Evolutionary conservation across 2,329 filamentous ascomycete genomes (phyloP), one percentile per base, ranked within the genome.

Genomic region (Xylariaceae sp.): DNA sequence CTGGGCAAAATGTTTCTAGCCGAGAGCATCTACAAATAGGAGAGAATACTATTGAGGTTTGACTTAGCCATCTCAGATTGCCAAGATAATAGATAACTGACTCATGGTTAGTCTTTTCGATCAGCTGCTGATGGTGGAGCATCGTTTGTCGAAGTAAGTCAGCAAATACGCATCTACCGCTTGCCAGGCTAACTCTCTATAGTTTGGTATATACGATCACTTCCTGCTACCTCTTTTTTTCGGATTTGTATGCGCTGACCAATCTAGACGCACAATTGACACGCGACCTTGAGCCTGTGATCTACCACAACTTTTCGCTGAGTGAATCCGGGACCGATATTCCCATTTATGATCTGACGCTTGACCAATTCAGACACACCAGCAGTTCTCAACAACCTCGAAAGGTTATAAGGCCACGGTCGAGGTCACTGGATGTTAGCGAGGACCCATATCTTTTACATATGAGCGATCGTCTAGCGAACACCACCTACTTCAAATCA

Each of bases 271-370:
- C 69, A 2, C 69, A 72, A 48, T 51, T 72, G 14, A 71, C 69
- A 2, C 63, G 61, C 50, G 69, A 72, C 39, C 53, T 61, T 29
- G 54, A 65, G 10, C 65, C 69, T 2, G 60, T 72, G 10, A 60
- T 70, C 14, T 71, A 66, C 40, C 68, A 71, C 47, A 67, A 71
- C 48, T 71, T 69, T 41, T 63, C 63, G 2, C 47, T 72, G 5
- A 70, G 67, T 47, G 68, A 72, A 46, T 62, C 65, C 5, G 69
- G 69, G 2, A 66, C 66, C 4, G 68, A 72, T 48, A 53, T 64
- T 23, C 61, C 68, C 12, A 60, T 71, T 16, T 66, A 72, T 50
- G 62, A 62, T 40, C 40, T 71, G 14, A 68, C 56, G 6, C 49
- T 67, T 6, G 62, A 67, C 12, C 69, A 72, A 56, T 67, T 66